Evolutionary conservation across 768 basidiomycete species (phyloP), one percentile per base, ranked within the genome.

Genomic region (Cystofilobasidium bisporidii): DNA sequence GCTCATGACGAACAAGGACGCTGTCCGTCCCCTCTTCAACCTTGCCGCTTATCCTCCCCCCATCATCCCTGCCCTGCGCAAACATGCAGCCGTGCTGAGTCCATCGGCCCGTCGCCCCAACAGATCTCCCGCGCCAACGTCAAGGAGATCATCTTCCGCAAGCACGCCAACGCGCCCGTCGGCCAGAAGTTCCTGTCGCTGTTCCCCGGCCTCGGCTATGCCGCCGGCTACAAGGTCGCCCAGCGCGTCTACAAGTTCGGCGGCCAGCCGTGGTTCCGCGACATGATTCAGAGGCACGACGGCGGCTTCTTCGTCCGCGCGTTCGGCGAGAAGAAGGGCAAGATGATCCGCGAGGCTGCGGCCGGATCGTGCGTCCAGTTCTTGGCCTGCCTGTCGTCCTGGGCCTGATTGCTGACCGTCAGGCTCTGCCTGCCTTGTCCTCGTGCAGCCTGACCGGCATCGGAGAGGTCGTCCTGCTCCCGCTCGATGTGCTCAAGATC

Each of bases 141-240:
- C 43, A 86, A 85, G 60, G 77, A 83, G 53, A 87, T 97, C 80
- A 82, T 99, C 76, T 99, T 99, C 84, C 83, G 88, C 33, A 87
- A 92, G 47, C 80, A 86, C 36, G 88, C 93, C 11, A 76, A 82
- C 0, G 86, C 89, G 3, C 79, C 89, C 1, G 65, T 88, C 1
- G 78, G 80, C 9, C 80, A 80, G 47, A 89, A 88, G 76, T 82
- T 94, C 72, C 71, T 96, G 22, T 94, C 91, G 3, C 83, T 99
- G n/a, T 99, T 99, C 81, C 94, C 94, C 41, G 94, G 91, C 63
- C 85, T 99, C 4, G 94, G 94, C 2, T 99, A 99, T 76, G 94
- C 96, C 6, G 96, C 94, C 32, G 93, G 96, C 6, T 99, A 98
- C 85, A 99, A 98, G 78, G 80, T 97, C 74, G 79, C 90, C 0